These are phyloP conservation scores for Candida incommunis DNA, from an alignment of 805 yeast genomes.

Conservation along the genomic window DNA sequence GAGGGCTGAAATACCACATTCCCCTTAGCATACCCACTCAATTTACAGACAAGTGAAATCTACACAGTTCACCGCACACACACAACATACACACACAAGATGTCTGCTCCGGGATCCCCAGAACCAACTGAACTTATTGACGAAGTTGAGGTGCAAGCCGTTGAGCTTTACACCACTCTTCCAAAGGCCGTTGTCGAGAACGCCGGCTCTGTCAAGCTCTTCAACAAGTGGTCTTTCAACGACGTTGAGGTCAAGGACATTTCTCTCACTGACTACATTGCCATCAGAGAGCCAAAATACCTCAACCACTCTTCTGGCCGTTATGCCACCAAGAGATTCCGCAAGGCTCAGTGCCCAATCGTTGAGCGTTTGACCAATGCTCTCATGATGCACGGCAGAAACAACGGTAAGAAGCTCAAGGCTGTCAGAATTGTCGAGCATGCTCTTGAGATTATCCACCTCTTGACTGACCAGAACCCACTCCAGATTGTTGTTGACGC, in stretches of 20 bases:
- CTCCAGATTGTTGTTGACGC: conserved; percentile 98
- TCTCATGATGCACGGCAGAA: conserved; percentile 99
- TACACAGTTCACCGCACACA: not conserved
- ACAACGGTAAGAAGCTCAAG: conserved; percentile 99
- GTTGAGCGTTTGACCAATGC: conserved; percentile 99
- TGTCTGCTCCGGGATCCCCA: conserved; percentile 1
- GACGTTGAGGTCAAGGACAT: conserved; percentile 96
- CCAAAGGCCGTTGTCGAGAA: conserved; percentile 96
- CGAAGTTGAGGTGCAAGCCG: conserved; percentile 67
- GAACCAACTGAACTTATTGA: conserved; percentile 7
- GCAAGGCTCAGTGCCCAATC: conserved; percentile 99
- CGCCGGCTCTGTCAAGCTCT: conserved; percentile 89
- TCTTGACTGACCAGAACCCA: conserved; percentile 98
- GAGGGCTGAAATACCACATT: too few species aligned
- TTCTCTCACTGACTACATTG: conserved; percentile 96
- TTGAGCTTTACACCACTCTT: conserved; percentile 85
- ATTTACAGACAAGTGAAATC: not conserved
- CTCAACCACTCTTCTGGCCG: conserved; percentile 99
- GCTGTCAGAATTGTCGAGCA: conserved; percentile 99
- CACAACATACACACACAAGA: not conserved
- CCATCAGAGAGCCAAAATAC: conserved; percentile 93
- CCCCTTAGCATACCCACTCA: not conserved
- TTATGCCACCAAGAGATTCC: conserved; percentile 98
- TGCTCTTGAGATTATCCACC: conserved; percentile 95
- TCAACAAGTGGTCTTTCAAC: conserved; percentile 99